A percentile compares a stretch with the other conserved stretches of the same genome.
These are phyloP conservation scores for Pseudogymnoascus sp. DNA, from an alignment of 2,329 filamentous ascomycete genomes.

Conservation along the genomic window DNA sequence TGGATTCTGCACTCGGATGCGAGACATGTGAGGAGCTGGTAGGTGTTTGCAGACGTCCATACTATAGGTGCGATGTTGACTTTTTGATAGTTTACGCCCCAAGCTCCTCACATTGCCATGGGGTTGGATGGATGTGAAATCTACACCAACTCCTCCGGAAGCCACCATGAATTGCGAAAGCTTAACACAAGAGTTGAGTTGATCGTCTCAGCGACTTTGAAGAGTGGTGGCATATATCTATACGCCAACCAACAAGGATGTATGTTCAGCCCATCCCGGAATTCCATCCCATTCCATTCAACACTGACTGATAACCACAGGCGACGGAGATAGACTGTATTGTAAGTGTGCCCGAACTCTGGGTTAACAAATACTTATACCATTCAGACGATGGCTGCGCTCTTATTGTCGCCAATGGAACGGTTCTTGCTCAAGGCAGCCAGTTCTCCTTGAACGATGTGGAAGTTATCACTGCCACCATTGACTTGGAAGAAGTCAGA, in stretches of 20 bases:
- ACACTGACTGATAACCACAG: not conserved
- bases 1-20: conserved; percentile 55
- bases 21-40: conserved; percentile 62
- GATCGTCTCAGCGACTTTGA: conserved; percentile 57
- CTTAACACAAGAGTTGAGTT: conserved; percentile 56
- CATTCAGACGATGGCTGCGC: conserved; percentile 42
- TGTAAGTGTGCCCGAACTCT: not conserved
- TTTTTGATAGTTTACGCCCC: conserved; percentile 42
- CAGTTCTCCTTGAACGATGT: conserved; percentile 61
- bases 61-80: not conserved
- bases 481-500: conserved; percentile 66
- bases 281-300: conserved; percentile 25
- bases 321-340: not conserved
- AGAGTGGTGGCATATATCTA: conserved; percentile 51
- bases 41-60: not conserved
- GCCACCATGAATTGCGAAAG: conserved; percentile 62
- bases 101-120: conserved; percentile 45
- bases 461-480: conserved; percentile 57
- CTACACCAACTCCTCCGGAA: conserved; percentile 62
- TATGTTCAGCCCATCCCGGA: conserved; percentile 39
- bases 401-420: conserved; percentile 54
- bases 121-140: conserved; percentile 66
- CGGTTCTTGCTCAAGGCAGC: conserved; percentile 54
- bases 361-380: not conserved
- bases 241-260: conserved; percentile 57